Base-by-base conservation (phyloP, 179 eudicot species). In the Beta lomatogona region DNA sequence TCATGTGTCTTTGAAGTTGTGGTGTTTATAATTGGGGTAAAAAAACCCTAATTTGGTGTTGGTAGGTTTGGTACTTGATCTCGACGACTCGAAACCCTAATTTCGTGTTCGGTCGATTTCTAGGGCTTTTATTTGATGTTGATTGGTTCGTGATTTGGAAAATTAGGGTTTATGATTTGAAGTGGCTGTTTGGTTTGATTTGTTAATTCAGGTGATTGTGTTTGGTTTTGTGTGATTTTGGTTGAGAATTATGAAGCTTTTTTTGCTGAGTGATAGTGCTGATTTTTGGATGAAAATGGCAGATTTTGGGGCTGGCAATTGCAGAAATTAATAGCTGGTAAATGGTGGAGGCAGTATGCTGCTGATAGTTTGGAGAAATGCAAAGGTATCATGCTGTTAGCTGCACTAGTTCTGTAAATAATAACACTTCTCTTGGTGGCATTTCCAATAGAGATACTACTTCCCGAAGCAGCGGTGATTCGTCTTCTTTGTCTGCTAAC, bases 311-410 rank as follows among this genome's bases (percentile, higher is more conserved):
- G 55, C 45, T 68, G 45, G 58, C 9, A 18, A 36, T 78, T 73
- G 79, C 60, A 18, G 73, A 10, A 52, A 82, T 10, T 74, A 44
- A 63, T 31, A 73, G 83, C 68, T 69, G 71, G 82, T 87, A 83
- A 78, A 91, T 90, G 96, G 84, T 90, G 91, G 89, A 81, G 91
- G 89, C 89, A 91, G 89, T 91, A 95, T 95, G 31, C 31, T 28
- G 31, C 31, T 28, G 31, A 28, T 28, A 28, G 31, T 28, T 28
- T 28, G 31, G 31, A 28, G 31, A 28, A 28, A 28, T 28, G 31
- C 31, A 28, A 28, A 28, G 31, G 31, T 28, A 28, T 28, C 31
- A 28, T 28, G 31, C 31, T 28, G 31, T 2, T 28, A 28, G 31
- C 31, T 28, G 31, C 31, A 28, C 31, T 28, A 28, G 31, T 28